phyloP scores from a whole-genome alignment of 306 rosid genomes.

The Pueraria montana region DNA sequence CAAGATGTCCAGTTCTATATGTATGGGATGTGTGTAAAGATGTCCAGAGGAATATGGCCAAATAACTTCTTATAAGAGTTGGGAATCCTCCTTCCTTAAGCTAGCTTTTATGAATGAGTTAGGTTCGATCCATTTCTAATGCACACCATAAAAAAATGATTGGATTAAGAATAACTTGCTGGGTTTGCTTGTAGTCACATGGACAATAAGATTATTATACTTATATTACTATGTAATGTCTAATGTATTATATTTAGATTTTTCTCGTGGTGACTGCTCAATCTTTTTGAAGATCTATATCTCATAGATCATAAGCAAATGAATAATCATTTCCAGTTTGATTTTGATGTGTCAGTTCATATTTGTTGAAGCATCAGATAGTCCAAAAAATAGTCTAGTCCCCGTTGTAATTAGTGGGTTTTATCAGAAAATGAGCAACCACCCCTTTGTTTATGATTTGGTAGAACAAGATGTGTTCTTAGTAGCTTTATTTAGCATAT shows the following conservation, averaged over 20 bases:
- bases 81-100: background rate
- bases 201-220: background rate
- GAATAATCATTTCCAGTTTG: background rate
- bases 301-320: background rate
- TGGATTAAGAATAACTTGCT: constrained; percentile 4
- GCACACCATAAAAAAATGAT: background rate
- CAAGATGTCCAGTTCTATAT: background rate
- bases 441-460: constrained; percentile 10
- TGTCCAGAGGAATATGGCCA: background rate
- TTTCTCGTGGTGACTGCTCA: background rate
- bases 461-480: constrained; percentile 8
- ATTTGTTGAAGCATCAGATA: background rate
- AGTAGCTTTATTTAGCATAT: background rate
- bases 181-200: constrained; percentile 7
- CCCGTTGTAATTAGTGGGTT: background rate
- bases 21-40: background rate
- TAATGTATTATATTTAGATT: background rate
- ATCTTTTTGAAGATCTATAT: background rate
- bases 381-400: background rate
- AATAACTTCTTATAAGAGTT: background rate
- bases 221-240: too few relatives aligned
- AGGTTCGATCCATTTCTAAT: background rate
- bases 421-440: constrained; percentile 15
- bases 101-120: background rate
- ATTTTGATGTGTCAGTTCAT: constrained; percentile 1